Percentiles rank a stretch among this genome's conserved stretches.
Evolutionary conservation across 2,329 filamentous ascomycete genomes (phyloP).

Genomic region (Clonostachys sp.): DNA sequence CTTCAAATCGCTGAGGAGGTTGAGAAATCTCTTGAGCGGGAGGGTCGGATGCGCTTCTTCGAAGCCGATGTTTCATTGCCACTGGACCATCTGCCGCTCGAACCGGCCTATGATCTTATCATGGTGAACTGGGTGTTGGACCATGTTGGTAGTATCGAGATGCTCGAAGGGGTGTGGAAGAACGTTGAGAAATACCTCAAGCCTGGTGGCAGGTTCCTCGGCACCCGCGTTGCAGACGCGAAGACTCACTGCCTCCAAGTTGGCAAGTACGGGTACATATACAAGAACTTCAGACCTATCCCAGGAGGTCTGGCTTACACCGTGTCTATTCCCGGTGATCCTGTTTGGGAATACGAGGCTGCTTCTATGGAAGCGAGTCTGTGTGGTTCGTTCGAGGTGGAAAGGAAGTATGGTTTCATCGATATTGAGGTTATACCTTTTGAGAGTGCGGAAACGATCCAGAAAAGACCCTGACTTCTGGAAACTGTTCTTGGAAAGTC

Average conservation of each 20-base stretch:
- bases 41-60: slow-evolving; percentile 12
- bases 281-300: background rate
- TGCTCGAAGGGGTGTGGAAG: slow-evolving; percentile 18
- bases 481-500: background rate
- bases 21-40: background rate
- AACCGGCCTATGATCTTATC: slow-evolving; percentile 20
- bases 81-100: slow-evolving; percentile 4
- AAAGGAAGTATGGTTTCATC: background rate
- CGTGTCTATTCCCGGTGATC: background rate
- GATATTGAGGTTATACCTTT: background rate
- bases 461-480: background rate
- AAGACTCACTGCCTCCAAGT: background rate
- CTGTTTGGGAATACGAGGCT: background rate
- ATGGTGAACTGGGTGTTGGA: slow-evolving; percentile 25
- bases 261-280: slow-evolving; percentile 1
- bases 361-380: background rate
- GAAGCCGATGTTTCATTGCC: slow-evolving; percentile 14
- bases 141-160: slow-evolving; percentile 13
- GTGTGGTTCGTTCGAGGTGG: background rate
- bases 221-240: slow-evolving; percentile 8
- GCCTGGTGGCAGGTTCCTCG: slow-evolving; percentile 18
- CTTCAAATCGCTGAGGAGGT: background rate
- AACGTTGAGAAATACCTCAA: slow-evolving; percentile 15
- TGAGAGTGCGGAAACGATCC: background rate
- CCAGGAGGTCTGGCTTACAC: background rate